Base-by-base conservation (phyloP, 129 eudicot species). In the Flaveria sonorensis region DNA sequence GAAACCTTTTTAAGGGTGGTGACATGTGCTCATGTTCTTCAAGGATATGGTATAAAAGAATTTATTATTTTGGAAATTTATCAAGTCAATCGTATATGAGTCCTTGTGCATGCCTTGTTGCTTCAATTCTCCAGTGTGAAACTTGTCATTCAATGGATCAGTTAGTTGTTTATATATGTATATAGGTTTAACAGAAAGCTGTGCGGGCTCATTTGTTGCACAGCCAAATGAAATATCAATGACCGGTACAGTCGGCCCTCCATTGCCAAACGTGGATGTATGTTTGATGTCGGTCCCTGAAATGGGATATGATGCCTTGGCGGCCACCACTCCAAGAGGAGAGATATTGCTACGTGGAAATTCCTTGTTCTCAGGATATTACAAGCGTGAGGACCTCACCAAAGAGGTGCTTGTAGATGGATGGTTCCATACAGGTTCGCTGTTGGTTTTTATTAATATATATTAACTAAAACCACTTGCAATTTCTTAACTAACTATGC, bases 21-120 rank as follows among this genome's bases (percentile, higher is more conserved):
- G 48, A 85, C 97, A 23, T 91, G 99, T 78, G 94, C 97, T 81
- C 89, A 95, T 85, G 99, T 95, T 75, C 85, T 95, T 20, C 99
- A 95, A 82, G 99, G 99, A 89, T 95, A 95, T 68, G 99, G 99
- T 93, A 84, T 13, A 48, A 18, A 55, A 53, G 7, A 30, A 18
- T 4, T 47, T 0, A 9, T 5, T 36, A 36, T 36, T 36, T 36
- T 36, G 40, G 0, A 36, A 6, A 36, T 36, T 3, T 5, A 36
- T 36, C 40, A 36, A 36, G 40, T 36, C 40, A 36, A 32, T 36
- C 1, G 40, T 36, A 0, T 36, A 36, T 36, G 40, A 36, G 40
- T 36, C 40, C 8, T 32, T 42, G 20, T 68, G 10, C 23, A n/a
- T 19, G 10, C 60, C 10, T 53, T n/a, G 60, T 52, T 52, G 47